Base-by-base conservation (phyloP, 805 yeast species). In the Hanseniaspora occidentalis region DNA sequence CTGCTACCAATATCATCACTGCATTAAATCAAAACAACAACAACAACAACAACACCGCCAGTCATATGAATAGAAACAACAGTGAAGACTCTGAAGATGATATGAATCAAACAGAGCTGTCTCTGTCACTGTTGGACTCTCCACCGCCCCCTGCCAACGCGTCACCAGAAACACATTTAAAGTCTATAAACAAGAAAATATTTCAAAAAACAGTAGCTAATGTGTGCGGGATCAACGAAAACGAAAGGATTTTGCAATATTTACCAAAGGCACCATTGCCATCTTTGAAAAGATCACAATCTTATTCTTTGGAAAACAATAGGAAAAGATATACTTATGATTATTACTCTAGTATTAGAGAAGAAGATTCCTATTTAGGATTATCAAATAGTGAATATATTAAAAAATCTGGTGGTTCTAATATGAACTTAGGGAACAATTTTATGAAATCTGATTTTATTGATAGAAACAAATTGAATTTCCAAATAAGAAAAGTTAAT, bases 191-290 rank as follows among this genome's bases (percentile, higher is more conserved):
- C 6, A 62, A 62, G 40, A 50, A 57, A 34, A 65, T 65, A 6
- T 84, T 84, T 53, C 80, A 81, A 56, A 75, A 75, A 50, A 79
- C 84, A 21, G 95, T 89, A 2, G 97, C 96, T 0, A 82, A 82
- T 54, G 97, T 96, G 0, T 89, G 96, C 58, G 97, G 98, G 0
- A 66, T 86, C 38, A 79, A 82, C 43, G 73, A 83, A 52, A 80
- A 84, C 45, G 80, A 84, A 46, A 68, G 95, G 47, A 84, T 92
- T 29, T 64, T 89, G 43, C 86, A 84, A 50, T 89, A 82, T 60
- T 80, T 84, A 57, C 94, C 92, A n/a, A 62, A 70, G 17, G 85
- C 95, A 8, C 96, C 96, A 3, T 80, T 49, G 1, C 49, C 61
- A 11, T 55, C 58, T n/a, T 50, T 52, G 37, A 47, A 50, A 17